Evolutionary conservation across 495 filamentous ascomycete species (phyloP).

Genomic region (Schizothecium vesticola): DNA sequence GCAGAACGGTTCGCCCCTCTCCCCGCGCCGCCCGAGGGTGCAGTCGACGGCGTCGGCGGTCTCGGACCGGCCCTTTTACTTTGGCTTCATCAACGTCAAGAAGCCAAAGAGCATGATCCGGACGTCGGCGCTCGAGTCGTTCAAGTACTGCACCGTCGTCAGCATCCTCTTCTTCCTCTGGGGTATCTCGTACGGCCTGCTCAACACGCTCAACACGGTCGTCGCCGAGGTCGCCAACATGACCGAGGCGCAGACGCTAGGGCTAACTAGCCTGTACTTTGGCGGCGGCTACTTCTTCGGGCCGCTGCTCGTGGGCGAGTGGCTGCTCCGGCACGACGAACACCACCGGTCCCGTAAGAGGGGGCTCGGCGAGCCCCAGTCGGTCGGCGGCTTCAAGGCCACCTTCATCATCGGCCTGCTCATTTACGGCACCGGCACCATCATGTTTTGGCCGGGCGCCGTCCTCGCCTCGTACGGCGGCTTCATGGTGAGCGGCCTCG

Average conservation of each 20-base stretch:
- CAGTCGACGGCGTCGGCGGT: neutral
- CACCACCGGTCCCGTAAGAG: constrained; percentile 28
- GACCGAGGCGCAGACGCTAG: constrained; percentile 30
- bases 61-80: constrained; percentile 40
- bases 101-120: constrained; percentile 72
- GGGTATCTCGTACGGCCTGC: constrained; percentile 82
- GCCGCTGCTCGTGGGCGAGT: constrained; percentile 60
- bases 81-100: constrained; percentile 81
- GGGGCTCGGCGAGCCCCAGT: constrained; percentile 11
- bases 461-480: constrained; percentile 63
- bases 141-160: constrained; percentile 54
- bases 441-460: constrained; percentile 59
- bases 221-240: constrained; percentile 42
- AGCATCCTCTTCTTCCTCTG: constrained; percentile 81
- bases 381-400: constrained; percentile 49
- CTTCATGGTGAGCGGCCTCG: constrained; percentile 64
- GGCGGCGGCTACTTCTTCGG: constrained; percentile 58
- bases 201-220: constrained; percentile 56
- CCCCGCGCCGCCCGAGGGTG: neutral
- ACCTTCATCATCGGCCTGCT: constrained; percentile 64
- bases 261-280: constrained; percentile 37
- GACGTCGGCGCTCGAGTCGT: constrained; percentile 39
- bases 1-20: neutral
- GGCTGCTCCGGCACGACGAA: constrained; percentile 56
- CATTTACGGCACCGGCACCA: constrained; percentile 57